Conservation (phyloP, 2,329 filamentous ascomycete species). For the Colletotrichum abscissum region DNA sequence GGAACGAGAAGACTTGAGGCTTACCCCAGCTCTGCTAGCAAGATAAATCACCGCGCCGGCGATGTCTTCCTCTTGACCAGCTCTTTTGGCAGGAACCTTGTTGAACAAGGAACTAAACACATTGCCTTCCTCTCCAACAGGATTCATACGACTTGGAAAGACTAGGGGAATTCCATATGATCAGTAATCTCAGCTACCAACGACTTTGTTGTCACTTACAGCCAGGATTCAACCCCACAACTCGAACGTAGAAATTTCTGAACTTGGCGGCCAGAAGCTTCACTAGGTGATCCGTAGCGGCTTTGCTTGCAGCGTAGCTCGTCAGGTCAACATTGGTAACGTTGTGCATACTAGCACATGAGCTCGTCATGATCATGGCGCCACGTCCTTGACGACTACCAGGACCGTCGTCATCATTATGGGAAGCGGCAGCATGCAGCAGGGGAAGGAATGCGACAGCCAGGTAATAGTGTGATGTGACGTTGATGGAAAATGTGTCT, state of each 20-base stretch:
- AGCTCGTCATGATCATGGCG: constrained; percentile 60
- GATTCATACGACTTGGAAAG: constrained; percentile 48
- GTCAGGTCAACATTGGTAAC: constrained; percentile 63
- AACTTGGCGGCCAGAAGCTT: constrained; percentile 61
- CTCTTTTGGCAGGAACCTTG: constrained; percentile 45
- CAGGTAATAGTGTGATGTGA: constrained; percentile 61
- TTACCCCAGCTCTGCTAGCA: constrained; percentile 45
- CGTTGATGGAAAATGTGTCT: constrained; percentile 58
- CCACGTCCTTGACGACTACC: constrained; percentile 51
- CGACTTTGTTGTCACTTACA: constrained; percentile 39
- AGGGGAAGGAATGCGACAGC: constrained; percentile 58
- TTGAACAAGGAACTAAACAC: constrained; percentile 46
- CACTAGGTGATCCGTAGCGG: constrained; percentile 63
- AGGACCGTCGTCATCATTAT: constrained; percentile 43
- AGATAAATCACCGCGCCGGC: constrained; percentile 45
- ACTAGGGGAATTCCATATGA: constrained; percentile 31
- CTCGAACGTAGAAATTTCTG: constrained; percentile 45
- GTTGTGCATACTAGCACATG: constrained; percentile 64
- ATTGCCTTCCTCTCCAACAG: constrained; percentile 44
- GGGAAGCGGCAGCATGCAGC: constrained; percentile 51
- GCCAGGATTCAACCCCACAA: constrained; percentile 46
- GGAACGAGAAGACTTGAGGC: constrained; percentile 11
- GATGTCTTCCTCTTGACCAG: constrained; percentile 45
- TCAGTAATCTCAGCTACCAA: not conserved
- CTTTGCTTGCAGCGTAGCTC: constrained; percentile 62